phyloP scores from a whole-genome alignment of 1,284 basidiomycete genomes.

The Malassezia pachydermatis region DNA sequence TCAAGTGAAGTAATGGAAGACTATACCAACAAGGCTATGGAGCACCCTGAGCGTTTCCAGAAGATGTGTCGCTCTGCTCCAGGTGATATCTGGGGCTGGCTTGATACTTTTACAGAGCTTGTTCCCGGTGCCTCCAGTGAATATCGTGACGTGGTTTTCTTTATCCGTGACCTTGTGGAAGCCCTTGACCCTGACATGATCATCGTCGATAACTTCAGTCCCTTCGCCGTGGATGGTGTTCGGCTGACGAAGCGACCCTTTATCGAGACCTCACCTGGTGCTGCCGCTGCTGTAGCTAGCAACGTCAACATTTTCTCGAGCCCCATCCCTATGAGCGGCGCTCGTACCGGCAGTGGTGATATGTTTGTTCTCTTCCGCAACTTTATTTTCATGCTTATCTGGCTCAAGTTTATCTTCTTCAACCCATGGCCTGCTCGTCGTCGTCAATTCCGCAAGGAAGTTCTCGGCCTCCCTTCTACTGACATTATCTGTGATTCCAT shows the following conservation, averaged over 20 bases:
- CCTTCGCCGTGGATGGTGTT: slow-evolving; percentile 26
- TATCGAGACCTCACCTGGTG: slow-evolving; percentile 25
- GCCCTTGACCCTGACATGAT: slow-evolving; percentile 27
- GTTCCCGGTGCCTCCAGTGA: slow-evolving; percentile 14
- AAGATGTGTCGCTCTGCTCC: slow-evolving; percentile 13
- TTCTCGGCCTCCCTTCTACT: slow-evolving; percentile 20
- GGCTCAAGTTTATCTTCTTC: slow-evolving; percentile 18
- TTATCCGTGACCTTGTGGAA: slow-evolving; percentile 21
- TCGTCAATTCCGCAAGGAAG: slow-evolving; percentile 16
- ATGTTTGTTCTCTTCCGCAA: slow-evolving; percentile 19
- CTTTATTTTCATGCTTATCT: slow-evolving; percentile 14
- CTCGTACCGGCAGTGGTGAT: slow-evolving; percentile 16
- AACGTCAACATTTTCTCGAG: slow-evolving; percentile 17
- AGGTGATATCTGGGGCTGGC: slow-evolving; percentile 20
- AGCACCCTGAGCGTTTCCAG: slow-evolving; percentile 19
- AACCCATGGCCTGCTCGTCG: slow-evolving; percentile 16
- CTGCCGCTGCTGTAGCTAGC: slow-evolving; percentile 25
- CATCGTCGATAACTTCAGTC: slow-evolving; percentile 31
- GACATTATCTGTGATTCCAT: slow-evolving; percentile 21
- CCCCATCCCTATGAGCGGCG: slow-evolving; percentile 27
- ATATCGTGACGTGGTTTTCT: slow-evolving; percentile 21
- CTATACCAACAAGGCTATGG: slow-evolving; percentile 17
- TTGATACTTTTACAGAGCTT: slow-evolving; percentile 14
- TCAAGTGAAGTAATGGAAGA: slow-evolving; percentile 17
- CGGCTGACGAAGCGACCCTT: slow-evolving; percentile 28